Percentiles rank a stretch among this genome's conserved stretches.
Conservation (phyloP, 106 monocot genomes). For the Phalaenopsis aphrodite region DNA sequence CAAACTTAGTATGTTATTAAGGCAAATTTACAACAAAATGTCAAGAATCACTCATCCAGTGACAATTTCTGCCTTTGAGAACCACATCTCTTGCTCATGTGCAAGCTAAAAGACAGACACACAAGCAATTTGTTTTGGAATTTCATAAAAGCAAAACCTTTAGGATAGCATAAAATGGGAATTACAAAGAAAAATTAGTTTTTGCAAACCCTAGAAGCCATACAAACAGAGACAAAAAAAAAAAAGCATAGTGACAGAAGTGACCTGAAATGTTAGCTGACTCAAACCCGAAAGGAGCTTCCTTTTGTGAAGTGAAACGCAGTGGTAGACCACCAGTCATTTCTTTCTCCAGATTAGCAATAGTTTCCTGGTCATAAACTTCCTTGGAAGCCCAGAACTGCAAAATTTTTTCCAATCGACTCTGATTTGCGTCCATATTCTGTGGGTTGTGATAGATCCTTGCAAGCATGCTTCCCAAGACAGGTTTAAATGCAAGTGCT, state of each 20-base stretch:
- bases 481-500: constrained; percentile 80
- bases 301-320: constrained; percentile 18
- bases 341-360: constrained; percentile 59
- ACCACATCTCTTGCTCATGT: not conserved
- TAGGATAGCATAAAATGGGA: not conserved
- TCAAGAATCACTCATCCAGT: not conserved
- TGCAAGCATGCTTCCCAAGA: constrained; percentile 82
- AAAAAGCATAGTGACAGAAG: not conserved
- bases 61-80: not conserved
- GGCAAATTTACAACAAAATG: not conserved
- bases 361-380: constrained; percentile 84
- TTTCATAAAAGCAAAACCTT: not conserved
- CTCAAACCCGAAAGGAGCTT: constrained; percentile 21
- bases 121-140: not conserved
- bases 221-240: not conserved
- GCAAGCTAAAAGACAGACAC: not conserved
- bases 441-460: constrained; percentile 81
- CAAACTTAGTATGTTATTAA: not conserved
- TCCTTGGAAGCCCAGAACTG: constrained; percentile 95
- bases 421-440: constrained; percentile 66
- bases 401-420: constrained; percentile 66
- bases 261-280: constrained; percentile 32
- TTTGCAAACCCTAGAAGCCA: not conserved
- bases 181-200: not conserved
- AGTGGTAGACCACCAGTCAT: constrained; percentile 50